A percentile compares a stretch with the other conserved stretches of the same genome.
These are phyloP conservation scores for Danielia oregonensis DNA, from an alignment of 805 yeast species.

Conservation along the genomic window DNA sequence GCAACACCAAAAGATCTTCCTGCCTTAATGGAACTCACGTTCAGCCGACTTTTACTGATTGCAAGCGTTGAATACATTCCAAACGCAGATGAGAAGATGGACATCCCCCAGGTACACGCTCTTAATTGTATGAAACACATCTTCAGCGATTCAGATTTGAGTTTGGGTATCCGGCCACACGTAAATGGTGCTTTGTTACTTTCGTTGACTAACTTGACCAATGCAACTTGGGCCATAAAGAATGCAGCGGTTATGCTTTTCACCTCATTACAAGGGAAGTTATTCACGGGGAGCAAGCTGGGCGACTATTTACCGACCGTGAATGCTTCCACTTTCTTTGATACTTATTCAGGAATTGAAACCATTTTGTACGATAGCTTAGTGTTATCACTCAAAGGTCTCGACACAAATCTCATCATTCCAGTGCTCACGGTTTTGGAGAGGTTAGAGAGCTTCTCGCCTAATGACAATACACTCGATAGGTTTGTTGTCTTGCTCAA, in stretches of 20 bases:
- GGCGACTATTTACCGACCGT: constrained; percentile 31
- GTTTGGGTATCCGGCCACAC: constrained; percentile 32
- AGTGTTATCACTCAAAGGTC: constrained; percentile 15
- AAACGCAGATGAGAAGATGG: constrained; percentile 50
- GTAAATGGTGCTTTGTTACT: constrained; percentile 53
- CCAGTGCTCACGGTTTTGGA: constrained; percentile 72
- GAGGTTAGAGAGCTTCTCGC: constrained; percentile 61
- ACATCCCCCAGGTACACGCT: constrained; percentile 91
- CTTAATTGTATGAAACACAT: constrained; percentile 77
- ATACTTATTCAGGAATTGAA: constrained; percentile 53
- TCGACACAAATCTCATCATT: constrained; percentile 51
- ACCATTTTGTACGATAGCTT: constrained; percentile 46
- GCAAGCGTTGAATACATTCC: constrained; percentile 49
- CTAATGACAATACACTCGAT: constrained; percentile 43
- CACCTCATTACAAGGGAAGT: constrained; percentile 72
- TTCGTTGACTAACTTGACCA: constrained; percentile 59
- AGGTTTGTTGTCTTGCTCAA: constrained; percentile 42
- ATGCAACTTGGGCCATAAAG: constrained; percentile 77
- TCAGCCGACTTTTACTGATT: constrained; percentile 48
- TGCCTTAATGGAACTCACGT: constrained; percentile 44
- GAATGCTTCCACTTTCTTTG: constrained; percentile 68
- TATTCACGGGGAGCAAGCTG: constrained; percentile 61
- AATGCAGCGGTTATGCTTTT: constrained; percentile 94
- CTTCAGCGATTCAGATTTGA: constrained; percentile 66
- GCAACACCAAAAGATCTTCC: constrained; percentile 22